Conservation (phyloP, 345 rosid genomes). For the Cardamine occulta region DNA sequence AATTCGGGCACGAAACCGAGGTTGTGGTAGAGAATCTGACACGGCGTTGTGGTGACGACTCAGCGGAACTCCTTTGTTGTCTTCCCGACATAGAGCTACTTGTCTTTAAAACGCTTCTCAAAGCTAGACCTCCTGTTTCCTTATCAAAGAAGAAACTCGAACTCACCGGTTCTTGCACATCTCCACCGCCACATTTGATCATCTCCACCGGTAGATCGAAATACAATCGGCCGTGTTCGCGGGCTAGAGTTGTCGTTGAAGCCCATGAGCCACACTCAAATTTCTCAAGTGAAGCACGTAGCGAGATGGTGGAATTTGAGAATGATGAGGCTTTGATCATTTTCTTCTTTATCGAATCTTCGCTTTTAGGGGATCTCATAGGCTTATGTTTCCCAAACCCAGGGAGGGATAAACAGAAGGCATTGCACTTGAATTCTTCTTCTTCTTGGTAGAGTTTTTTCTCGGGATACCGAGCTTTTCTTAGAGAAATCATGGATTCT, state of each 20-base stretch:
- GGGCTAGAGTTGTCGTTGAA: slow-evolving; percentile 55
- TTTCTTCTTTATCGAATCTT: slow-evolving; percentile 37
- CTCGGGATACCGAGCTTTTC: slow-evolving; percentile 19
- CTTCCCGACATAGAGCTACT: slow-evolving; percentile 40
- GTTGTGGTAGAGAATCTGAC: slow-evolving; percentile 65
- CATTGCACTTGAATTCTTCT: slow-evolving; percentile 66
- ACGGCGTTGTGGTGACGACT: slow-evolving; percentile 61
- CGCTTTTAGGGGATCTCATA: slow-evolving; percentile 47
- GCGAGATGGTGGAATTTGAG: slow-evolving; percentile 47
- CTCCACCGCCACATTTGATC: slow-evolving; percentile 49
- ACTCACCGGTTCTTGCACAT: slow-evolving; percentile 58
- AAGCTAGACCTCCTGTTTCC: slow-evolving; percentile 39
- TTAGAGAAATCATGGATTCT: slow-evolving; percentile 19
- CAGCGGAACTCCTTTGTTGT: slow-evolving; percentile 42
- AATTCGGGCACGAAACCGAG: slow-evolving; percentile 50
- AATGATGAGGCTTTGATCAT: slow-evolving; percentile 43
- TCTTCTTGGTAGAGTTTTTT: slow-evolving; percentile 34
- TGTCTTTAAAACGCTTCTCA: slow-evolving; percentile 59
- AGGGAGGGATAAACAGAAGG: slow-evolving; percentile 74
- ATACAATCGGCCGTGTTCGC: slow-evolving; percentile 52
- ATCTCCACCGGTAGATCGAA: slow-evolving; percentile 78
- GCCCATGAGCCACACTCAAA: slow-evolving; percentile 98
- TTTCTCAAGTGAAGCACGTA: slow-evolving; percentile 74
- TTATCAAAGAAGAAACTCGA: slow-evolving; percentile 68
- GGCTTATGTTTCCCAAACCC: slow-evolving; percentile 69